Percentiles rank a stretch among this genome's conserved stretches.
These are phyloP conservation scores for Breviolum minutum DNA, from an alignment of 73 alveolate species.

Conservation along the genomic window DNA sequence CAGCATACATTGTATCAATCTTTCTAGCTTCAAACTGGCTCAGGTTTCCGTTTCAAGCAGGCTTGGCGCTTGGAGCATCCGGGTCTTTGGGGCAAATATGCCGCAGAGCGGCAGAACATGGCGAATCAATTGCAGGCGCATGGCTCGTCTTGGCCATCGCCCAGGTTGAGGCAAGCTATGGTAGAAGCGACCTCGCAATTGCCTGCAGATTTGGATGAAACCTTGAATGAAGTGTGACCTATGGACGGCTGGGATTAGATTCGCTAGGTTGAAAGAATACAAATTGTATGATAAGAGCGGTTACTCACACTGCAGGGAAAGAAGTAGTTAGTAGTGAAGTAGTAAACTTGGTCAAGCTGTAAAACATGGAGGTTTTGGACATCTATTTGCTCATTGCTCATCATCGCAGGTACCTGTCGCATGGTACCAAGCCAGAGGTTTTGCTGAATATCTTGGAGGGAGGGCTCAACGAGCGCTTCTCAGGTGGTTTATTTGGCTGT, in stretches of 20 bases:
- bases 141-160: background rate
- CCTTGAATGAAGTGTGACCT: constrained; percentile 41
- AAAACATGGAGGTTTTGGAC: background rate
- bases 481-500: constrained; percentile 81
- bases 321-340: no score
- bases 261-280: no score
- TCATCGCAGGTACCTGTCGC: constrained; percentile 21
- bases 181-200: background rate
- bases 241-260: no score
- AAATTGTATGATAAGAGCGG: no score
- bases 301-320: no score
- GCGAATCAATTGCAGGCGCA: background rate
- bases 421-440: constrained; percentile 52
- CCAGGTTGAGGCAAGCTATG: background rate
- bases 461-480: constrained; percentile 91
- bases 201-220: constrained; percentile 35
- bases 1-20: no score
- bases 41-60: constrained; percentile 6
- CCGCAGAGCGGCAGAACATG: constrained; percentile 40
- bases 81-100: constrained; percentile 54
- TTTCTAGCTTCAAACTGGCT: background rate
- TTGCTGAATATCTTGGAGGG: constrained; percentile 58
- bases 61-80: constrained; percentile 91
- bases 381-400: background rate
- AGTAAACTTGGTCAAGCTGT: background rate